Evolutionary conservation across 2,329 filamentous ascomycete species (phyloP).

Genomic region (Leptosphaerulina australis): DNA sequence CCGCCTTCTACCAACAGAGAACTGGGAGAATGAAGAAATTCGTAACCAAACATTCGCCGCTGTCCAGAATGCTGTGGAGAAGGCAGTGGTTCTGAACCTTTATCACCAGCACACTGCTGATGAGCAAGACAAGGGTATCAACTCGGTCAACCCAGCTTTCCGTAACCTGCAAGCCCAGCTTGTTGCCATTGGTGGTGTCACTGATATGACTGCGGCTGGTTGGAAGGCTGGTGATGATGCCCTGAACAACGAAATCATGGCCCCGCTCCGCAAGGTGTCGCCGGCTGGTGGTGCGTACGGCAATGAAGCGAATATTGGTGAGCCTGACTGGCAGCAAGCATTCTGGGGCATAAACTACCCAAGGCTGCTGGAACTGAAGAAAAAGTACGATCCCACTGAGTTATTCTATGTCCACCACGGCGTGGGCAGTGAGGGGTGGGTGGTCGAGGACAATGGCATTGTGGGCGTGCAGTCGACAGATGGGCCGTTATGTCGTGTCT

Average conservation of each 20-base stretch:
- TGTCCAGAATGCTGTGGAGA: conserved; percentile 31
- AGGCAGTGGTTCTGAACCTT: conserved; percentile 25
- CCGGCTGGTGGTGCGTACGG: conserved; percentile 44
- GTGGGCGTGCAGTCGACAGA: conserved; percentile 41
- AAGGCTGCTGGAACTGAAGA: conserved; percentile 35
- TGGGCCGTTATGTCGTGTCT: conserved; percentile 37
- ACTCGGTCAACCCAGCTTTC: conserved; percentile 42
- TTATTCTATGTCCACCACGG: conserved; percentile 44
- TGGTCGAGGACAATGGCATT: conserved; percentile 35
- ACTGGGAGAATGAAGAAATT: conserved; percentile 37
- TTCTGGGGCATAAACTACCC: conserved; percentile 50
- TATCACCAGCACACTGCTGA: conserved; percentile 38
- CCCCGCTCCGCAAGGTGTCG: conserved; percentile 31
- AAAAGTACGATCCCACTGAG: conserved; percentile 38
- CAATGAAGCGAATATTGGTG: conserved; percentile 51
- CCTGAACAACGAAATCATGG: conserved; percentile 32
- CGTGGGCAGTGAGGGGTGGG: conserved; percentile 42
- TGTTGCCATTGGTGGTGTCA: conserved; percentile 29
- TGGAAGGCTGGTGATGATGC: conserved; percentile 26
- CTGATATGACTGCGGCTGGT: conserved; percentile 30
- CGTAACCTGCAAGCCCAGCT: conserved; percentile 34
- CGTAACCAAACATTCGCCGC: conserved; percentile 36
- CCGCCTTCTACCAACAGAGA: conserved; percentile 44
- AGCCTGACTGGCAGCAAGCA: conserved; percentile 48
- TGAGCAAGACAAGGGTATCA: conserved; percentile 26